Evolutionary conservation across 768 basidiomycete species (phyloP).

Genomic region (Xerocomellus amylosporus): DNA sequence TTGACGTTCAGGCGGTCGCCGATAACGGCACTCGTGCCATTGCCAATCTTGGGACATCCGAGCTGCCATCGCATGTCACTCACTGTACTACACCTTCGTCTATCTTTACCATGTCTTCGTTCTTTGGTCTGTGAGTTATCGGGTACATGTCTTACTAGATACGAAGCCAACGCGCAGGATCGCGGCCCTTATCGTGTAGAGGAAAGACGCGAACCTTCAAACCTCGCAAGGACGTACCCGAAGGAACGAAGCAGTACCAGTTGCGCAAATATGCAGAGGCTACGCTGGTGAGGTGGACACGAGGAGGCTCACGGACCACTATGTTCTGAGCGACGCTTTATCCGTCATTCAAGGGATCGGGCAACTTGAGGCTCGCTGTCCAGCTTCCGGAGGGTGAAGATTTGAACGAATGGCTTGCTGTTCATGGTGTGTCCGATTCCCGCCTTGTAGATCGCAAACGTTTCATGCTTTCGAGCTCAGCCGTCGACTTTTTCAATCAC

Average conservation of each 20-base stretch:
- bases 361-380: slow-evolving; percentile 90
- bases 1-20: background rate
- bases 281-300: slow-evolving; percentile 58
- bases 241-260: slow-evolving; percentile 97
- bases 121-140: slow-evolving; percentile 75
- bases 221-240: slow-evolving; percentile 90
- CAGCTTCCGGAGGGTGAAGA: slow-evolving; percentile 97
- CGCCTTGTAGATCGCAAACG: background rate
- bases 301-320: background rate
- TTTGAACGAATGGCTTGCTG: slow-evolving; percentile 98
- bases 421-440: slow-evolving; percentile 68
- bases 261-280: slow-evolving; percentile 96
- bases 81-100: slow-evolving; percentile 8
- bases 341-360: slow-evolving; percentile 68
- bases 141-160: background rate
- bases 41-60: slow-evolving; percentile 16
- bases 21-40: background rate
- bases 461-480: slow-evolving; percentile 41
- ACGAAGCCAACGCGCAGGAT: slow-evolving; percentile 12
- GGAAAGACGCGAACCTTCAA: slow-evolving; percentile 95
- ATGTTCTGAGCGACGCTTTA: slow-evolving; percentile 11
- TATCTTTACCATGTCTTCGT: slow-evolving; percentile 64
- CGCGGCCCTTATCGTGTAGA: slow-evolving; percentile 38
- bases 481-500: slow-evolving; percentile 99
- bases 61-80: slow-evolving; percentile 2